Evolutionary conservation across 2,329 filamentous ascomycete species (phyloP).

Genomic region (Colletotrichum liaoningense): DNA sequence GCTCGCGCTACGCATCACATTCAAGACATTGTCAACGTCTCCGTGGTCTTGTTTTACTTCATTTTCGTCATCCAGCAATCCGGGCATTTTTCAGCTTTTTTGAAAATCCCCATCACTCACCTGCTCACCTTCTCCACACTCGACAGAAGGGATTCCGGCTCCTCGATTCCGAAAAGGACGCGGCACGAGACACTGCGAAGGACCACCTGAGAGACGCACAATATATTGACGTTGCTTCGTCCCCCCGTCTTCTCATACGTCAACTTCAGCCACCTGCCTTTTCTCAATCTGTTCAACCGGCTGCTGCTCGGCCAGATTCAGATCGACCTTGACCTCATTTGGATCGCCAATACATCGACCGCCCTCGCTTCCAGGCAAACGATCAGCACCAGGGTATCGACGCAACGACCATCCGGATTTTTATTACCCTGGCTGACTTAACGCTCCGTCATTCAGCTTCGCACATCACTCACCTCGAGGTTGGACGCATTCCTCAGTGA

Average conservation of each 20-base stretch:
- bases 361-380: not conserved
- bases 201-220: conserved; percentile 21
- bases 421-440: not conserved
- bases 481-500: conserved; percentile 18
- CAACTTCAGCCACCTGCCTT: conserved; percentile 7
- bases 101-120: not conserved
- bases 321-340: conserved; percentile 30
- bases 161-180: conserved; percentile 31
- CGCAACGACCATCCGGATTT: not conserved
- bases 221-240: conserved; percentile 35
- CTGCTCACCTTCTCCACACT: not conserved
- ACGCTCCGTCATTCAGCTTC: not conserved
- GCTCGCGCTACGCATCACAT: not conserved
- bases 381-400: conserved; percentile 20
- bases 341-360: conserved; percentile 27
- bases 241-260: conserved; percentile 14
- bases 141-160: conserved; percentile 23
- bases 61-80: conserved; percentile 15
- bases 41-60: conserved; percentile 17
- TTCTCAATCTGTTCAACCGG: conserved; percentile 13
- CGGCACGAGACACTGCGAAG: conserved; percentile 32
- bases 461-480: not conserved
- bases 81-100: not conserved
- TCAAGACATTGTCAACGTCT: conserved; percentile 5
- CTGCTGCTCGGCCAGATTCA: conserved; percentile 29